Percentiles rank a stretch among this genome's conserved stretches.
phyloP scores from a whole-genome alignment of 2,329 filamentous ascomycete genomes.

The Fusarium fracticaudum region DNA sequence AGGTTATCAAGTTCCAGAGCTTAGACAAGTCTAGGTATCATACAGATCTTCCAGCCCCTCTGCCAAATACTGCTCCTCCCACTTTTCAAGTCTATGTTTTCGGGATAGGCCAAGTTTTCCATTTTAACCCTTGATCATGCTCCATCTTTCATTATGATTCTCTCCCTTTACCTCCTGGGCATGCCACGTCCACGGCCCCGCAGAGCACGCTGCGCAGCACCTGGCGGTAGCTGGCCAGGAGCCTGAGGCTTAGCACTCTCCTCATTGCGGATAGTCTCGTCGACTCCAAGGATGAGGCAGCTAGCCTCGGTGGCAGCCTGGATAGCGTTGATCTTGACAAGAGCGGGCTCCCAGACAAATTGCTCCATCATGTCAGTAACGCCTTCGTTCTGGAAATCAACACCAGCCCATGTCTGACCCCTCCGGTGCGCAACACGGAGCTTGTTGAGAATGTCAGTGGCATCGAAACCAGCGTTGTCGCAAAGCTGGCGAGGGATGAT shows the following conservation, averaged over 20 bases:
- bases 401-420: constrained; percentile 92
- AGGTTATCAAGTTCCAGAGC: constrained; percentile 42
- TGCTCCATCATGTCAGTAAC: constrained; percentile 93
- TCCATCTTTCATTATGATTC: constrained; percentile 32
- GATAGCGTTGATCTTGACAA: constrained; percentile 97
- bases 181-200: constrained; percentile 86
- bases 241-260: constrained; percentile 87
- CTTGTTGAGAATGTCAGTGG: constrained; percentile 96
- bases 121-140: constrained; percentile 31
- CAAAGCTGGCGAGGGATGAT: constrained; percentile 96
- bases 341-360: constrained; percentile 96
- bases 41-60: constrained; percentile 48
- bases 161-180: constrained; percentile 71
- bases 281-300: constrained; percentile 94
- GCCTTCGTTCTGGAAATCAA: constrained; percentile 93
- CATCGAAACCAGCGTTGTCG: constrained; percentile 98
- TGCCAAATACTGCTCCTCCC: constrained; percentile 22
- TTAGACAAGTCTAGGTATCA: constrained; percentile 47
- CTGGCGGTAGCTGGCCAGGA: constrained; percentile 78
- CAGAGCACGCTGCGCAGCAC: constrained; percentile 88
- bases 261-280: constrained; percentile 99
- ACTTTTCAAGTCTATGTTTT: constrained; percentile 30
- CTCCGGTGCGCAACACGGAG: constrained; percentile 96
- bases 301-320: constrained; percentile 95
- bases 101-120: constrained; percentile 18